Base-by-base conservation (phyloP, 2,329 filamentous ascomycete genomes). In the Cladophialophora yegresii region DNA sequence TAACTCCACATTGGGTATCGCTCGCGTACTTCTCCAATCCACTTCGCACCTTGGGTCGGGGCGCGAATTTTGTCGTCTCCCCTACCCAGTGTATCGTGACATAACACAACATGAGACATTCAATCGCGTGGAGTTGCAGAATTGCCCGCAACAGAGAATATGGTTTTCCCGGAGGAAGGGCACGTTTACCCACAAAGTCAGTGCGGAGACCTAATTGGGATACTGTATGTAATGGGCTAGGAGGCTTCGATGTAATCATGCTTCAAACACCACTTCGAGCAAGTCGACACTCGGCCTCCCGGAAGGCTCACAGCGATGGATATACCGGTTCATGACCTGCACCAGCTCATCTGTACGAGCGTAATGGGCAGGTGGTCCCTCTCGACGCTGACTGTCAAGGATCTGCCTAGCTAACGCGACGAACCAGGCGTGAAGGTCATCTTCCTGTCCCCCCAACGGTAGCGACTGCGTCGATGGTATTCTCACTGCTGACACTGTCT, bases 271-370 rank as follows among this genome's bases (percentile, higher is more conserved):
- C 12, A 4, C 28, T 56, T 67, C 55, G 8, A 67, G 59, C 5
- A 59, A 59, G 7, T 23, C 36, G 26, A 62, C 33, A 23, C 47
- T 36, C n/a, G 65, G 59, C 28, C 30, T 22, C 9, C 65, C 65
- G 6, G 62, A 33, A 23, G 47, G 54, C 7, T 63, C 61, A 43
- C 58, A 66, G n/a, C 54, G 54, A 51, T 66, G 61, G 32, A 66
- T 32, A 43, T 67, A 67, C 12, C 63, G 43, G 40, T 50, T 50
- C 60, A 67, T 50, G 16, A 67, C 28, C 6, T 65, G 60, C 1
- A 49, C 53, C 53, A 67, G 28, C 4, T 61, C 60, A 20, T 62
- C 56, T 12, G 20, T 28, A 30, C 7, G 30, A 28, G 16, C 51
- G 36, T 10, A 6, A 16, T 13, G 63, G 26, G 22, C 55, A 32